A percentile compares a stretch with the other conserved stretches of the same genome.
Conservation (phyloP, 371 early-diverging fungal species). For the Syncephalastrum sp. region DNA sequence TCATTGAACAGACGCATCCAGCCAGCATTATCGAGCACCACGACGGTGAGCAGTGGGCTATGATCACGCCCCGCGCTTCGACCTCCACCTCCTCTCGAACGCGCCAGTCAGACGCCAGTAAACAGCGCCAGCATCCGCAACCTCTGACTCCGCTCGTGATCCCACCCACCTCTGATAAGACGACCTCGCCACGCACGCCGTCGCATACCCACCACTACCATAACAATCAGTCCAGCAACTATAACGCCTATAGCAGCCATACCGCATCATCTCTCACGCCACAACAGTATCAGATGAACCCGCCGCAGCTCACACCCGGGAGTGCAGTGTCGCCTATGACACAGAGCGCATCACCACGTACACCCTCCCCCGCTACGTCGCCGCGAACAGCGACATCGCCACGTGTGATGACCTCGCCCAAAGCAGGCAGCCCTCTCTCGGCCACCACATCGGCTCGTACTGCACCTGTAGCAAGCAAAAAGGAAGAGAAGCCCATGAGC, state of each 20-base stretch:
- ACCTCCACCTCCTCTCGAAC: conserved; percentile 6
- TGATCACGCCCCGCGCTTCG: conserved; percentile 3
- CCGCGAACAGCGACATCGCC: conserved; percentile 14
- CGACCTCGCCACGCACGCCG: conserved; percentile 14
- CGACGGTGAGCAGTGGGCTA: conserved; percentile 1
- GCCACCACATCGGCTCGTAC: conserved; percentile 8
- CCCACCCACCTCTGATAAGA: conserved; percentile 26
- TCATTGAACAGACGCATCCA: conserved; percentile 14
- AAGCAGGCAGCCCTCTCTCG: conserved; percentile 5
- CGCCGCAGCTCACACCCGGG: conserved; percentile 7
- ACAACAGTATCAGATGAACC: not conserved
- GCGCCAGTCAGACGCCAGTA: conserved; percentile 2
- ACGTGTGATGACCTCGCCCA: not conserved
- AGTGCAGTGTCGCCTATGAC: conserved; percentile 5
- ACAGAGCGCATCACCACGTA: conserved; percentile 14
- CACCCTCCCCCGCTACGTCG: conserved; percentile 22
- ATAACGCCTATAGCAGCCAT: conserved; percentile 2
- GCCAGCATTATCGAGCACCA: conserved; percentile 2
- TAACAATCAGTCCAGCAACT: not conserved
- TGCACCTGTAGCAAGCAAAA: conserved; percentile 6
- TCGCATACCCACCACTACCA: not conserved
- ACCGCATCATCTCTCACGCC: conserved; percentile 2
- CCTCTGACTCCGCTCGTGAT: conserved; percentile 34
- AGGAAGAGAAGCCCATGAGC: not conserved
- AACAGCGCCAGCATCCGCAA: conserved; percentile 23